These are phyloP conservation scores for Solanum chmielewskii DNA, from an alignment of 257 asterid species.

Conservation along the genomic window DNA sequence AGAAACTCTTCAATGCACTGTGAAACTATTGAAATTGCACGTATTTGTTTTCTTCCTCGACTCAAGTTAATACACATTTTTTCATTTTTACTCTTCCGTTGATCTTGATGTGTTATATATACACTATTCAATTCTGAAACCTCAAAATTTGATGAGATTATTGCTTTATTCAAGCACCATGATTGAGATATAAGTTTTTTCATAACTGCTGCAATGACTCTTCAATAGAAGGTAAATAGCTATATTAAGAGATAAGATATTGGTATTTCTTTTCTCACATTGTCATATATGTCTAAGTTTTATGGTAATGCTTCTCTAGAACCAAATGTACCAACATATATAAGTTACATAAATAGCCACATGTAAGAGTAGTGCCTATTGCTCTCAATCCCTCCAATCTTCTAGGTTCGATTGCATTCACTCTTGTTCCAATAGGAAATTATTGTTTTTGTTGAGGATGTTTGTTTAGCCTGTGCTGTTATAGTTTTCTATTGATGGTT, in stretches of 20 bases:
- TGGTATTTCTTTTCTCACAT: background rate
- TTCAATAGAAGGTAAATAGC: too few species aligned
- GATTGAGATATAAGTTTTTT: background rate
- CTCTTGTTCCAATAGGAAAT: too few species aligned
- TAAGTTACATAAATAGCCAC: background rate
- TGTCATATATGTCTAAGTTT: background rate
- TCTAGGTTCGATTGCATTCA: background rate
- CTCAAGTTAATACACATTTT: background rate
- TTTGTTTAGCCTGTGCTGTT: too few species aligned
- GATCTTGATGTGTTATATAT: too few species aligned
- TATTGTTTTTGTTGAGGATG: too few species aligned
- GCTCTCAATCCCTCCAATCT: background rate
- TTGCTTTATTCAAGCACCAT: too few species aligned
- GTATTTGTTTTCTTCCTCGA: too few species aligned
- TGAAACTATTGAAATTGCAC: too few species aligned
- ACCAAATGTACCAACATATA: background rate
- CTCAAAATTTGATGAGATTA: background rate
- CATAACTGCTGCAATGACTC: background rate
- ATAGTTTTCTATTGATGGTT: too few species aligned
- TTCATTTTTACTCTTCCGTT: too few species aligned
- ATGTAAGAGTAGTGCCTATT: background rate
- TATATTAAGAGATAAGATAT: background rate
- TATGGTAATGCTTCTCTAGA: background rate
- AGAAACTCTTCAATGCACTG: too few species aligned
- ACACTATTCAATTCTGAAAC: background rate